These are phyloP conservation scores for Stentor coeruleus DNA, from an alignment of 73 alveolate species.

Conservation along the genomic window DNA sequence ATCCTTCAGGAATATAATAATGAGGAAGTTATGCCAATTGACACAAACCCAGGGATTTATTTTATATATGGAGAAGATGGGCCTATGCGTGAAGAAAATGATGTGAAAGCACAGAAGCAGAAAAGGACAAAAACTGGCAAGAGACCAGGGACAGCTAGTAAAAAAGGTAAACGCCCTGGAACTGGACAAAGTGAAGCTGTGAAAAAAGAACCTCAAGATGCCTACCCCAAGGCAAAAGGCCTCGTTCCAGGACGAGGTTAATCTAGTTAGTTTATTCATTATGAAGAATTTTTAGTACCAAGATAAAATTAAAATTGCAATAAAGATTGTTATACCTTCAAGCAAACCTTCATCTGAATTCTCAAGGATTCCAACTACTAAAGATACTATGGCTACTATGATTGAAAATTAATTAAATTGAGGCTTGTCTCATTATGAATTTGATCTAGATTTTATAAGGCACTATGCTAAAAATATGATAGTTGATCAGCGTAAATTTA, in stretches of 20 bases:
- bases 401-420: no score
- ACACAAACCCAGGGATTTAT: constrained; percentile 59
- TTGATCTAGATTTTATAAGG: no score
- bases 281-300: no score
- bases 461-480: no score
- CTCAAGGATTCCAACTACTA: no score
- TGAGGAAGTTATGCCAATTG: constrained; percentile 39
- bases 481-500: no score
- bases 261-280: background rate
- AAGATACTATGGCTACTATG: no score
- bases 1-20: constrained; percentile 35
- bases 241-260: constrained; percentile 24
- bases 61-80: constrained; percentile 82
- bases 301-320: no score
- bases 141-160: constrained; percentile 63
- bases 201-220: constrained; percentile 20
- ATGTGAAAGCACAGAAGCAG: constrained; percentile 43
- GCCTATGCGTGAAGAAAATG: constrained; percentile 75
- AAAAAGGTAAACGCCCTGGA: constrained; percentile 50
- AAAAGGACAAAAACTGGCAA: constrained; percentile 45
- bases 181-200: constrained; percentile 35
- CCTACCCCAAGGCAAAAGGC: constrained; percentile 59
- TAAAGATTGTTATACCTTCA: background rate
- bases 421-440: no score
- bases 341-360: no score